A percentile compares a stretch with the other conserved stretches of the same genome.
These are phyloP conservation scores for Tanozyma kutaoensis DNA, from an alignment of 805 yeast species.

Conservation along the genomic window DNA sequence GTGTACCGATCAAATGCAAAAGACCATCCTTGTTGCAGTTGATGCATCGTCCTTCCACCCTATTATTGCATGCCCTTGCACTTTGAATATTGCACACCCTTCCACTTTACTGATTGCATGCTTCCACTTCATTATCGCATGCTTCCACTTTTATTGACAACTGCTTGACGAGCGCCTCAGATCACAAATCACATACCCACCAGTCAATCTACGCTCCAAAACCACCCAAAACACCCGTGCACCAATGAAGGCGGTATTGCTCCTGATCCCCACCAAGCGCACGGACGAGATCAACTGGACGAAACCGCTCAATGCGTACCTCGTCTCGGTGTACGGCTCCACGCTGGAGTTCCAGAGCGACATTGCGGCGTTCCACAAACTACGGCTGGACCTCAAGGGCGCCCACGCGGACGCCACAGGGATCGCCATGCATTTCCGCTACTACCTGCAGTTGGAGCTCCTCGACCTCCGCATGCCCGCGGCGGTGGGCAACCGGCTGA, in stretches of 20 bases:
- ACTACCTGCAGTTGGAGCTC: constrained; percentile 73
- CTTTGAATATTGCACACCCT: no score
- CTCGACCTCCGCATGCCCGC: constrained; percentile 68
- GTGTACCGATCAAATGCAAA: no score
- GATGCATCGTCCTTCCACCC: no score
- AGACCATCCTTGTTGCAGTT: no score
- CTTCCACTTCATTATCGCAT: no score
- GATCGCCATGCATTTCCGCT: constrained; percentile 45
- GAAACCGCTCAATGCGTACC: constrained; percentile 42
- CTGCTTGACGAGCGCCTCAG: no score
- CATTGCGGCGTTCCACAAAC: constrained; percentile 36
- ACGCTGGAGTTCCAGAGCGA: constrained; percentile 46
- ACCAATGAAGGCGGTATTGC: constrained; percentile 10
- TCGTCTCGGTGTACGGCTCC: constrained; percentile 50
- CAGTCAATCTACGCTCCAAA: no score
- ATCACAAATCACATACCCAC: no score
- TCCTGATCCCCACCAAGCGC: constrained; percentile 17
- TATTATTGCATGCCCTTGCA: no score
- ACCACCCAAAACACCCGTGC: no score
- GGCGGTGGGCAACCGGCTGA: constrained; percentile 28
- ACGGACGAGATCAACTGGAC: constrained; percentile 58
- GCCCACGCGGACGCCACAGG: constrained; percentile 29
- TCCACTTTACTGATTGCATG: no score
- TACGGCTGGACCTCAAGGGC: constrained; percentile 48
- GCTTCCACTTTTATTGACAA: no score